Conservation (phyloP, 1,284 basidiomycete genomes). For the Puccinia polysora region DNA sequence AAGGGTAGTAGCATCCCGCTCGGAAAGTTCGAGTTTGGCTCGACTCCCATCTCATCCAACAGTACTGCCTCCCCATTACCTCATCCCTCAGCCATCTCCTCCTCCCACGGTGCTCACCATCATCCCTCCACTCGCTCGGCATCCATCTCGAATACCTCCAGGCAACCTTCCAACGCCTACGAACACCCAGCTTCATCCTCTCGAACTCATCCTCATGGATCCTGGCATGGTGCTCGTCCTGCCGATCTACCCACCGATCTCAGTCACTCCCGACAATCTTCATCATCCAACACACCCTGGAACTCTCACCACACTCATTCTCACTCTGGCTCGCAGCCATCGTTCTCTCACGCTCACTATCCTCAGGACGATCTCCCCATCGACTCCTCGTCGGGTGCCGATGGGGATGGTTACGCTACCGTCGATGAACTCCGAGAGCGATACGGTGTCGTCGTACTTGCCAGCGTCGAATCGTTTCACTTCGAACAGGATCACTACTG, state of each 20-base stretch:
- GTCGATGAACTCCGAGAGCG: slow-evolving; percentile 38
- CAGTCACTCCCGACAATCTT: slow-evolving; percentile 10
- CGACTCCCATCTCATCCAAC: slow-evolving; percentile 6
- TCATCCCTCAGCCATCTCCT: slow-evolving; percentile 20
- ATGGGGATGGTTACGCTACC: slow-evolving; percentile 33
- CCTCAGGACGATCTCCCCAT: slow-evolving; percentile 55
- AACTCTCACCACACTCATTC: slow-evolving; percentile 18
- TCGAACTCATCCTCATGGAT: background rate
- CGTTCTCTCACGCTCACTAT: background rate
- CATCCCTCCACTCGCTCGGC: slow-evolving; percentile 15
- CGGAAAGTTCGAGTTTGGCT: slow-evolving; percentile 71
- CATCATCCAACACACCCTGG: slow-evolving; percentile 6
- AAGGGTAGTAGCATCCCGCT: slow-evolving; percentile 93
- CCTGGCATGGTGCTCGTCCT: slow-evolving; percentile 11
- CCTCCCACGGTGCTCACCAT: slow-evolving; percentile 8
- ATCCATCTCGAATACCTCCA: slow-evolving; percentile 13
- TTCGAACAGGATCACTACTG: slow-evolving; percentile 93
- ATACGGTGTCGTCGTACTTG: slow-evolving; percentile 51
- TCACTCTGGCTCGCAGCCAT: background rate
- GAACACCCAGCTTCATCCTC: background rate
- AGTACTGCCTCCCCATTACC: background rate
- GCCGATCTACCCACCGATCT: slow-evolving; percentile 37
- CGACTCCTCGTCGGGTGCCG: background rate
- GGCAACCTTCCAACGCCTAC: background rate
- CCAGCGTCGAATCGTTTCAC: slow-evolving; percentile 91